Conservation (phyloP, 176 grass and related monocot genomes). For the Carex parvula region DNA sequence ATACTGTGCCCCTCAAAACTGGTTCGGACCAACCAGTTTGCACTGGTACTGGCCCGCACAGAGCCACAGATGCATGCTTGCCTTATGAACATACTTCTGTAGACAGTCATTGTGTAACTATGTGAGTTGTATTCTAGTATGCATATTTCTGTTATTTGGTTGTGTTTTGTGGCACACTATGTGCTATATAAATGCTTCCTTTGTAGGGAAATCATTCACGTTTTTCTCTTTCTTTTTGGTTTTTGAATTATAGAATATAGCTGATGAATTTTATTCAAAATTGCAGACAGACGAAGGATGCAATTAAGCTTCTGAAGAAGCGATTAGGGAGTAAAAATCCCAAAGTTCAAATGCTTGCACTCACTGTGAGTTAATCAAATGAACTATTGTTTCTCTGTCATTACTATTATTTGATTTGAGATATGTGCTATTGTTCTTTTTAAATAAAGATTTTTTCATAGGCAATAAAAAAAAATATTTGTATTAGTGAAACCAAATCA, state of each 20-base stretch:
- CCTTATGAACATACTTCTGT: neutral
- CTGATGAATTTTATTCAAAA: constrained; percentile 35
- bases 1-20: neutral
- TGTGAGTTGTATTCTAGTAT: neutral
- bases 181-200: neutral
- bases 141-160: neutral
- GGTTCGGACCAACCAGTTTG: neutral
- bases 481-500: neutral
- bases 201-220: neutral
- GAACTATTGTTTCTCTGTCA: neutral
- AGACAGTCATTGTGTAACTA: neutral
- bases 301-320: constrained; percentile 95
- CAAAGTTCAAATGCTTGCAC: constrained; percentile 89
- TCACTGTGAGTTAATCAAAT: constrained; percentile 66
- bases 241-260: constrained; percentile 7
- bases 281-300: constrained; percentile 86
- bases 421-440: neutral
- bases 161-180: neutral
- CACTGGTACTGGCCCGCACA: neutral
- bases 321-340: constrained; percentile 87
- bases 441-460: neutral
- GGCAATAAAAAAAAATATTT: neutral
- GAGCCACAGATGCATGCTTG: neutral
- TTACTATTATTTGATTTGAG: neutral
- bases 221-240: neutral